Base-by-base conservation (phyloP, 176 grass and related monocot genomes). In the Puccinellia tenuiflora region DNA sequence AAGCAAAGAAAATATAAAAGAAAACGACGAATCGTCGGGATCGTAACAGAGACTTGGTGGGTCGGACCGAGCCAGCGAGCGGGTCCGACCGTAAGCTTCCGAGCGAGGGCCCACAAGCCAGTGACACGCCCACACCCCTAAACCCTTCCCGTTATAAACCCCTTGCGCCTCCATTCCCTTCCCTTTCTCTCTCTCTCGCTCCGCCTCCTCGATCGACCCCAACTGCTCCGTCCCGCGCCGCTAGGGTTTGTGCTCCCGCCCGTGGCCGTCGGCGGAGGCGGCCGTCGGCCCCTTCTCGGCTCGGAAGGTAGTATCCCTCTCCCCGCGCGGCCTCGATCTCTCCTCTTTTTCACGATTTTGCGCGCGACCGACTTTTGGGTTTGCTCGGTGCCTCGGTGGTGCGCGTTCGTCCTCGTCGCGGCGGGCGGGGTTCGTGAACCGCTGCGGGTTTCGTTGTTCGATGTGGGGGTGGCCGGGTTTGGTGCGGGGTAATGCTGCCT, bases 101-200 rank as follows among this genome's bases (percentile, higher is more conserved):
- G 34, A 78, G 9, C 0, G 9, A 5, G 64, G 78, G 22, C 64
- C 64, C 79, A 42, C 31, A 81, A 6, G 48, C n/a, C 64, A 81
- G 79, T 54, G 63, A 53, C 4, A 53, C 30, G 1, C 34, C 40
- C 75, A 8, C 28, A 16, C 20, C 31, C 59, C 8, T 68, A 89
- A 89, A 89, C 87, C 87, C 87, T 60, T 66, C 11, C 51, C 13
- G 46, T 50, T 85, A 89, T 81, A 89, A 89, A 89, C 87, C 82
- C 69, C 82, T 68, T 68, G 3, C 64, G 24, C 1, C 53, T 37
- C 73, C 75, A 22, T 28, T 33, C 24, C 55, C 22, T 13, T 10
- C 5, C 1, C 13, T 40, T 0, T 15, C 71, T 6, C 5, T 5
- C 15, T 46, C 14, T 28, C 43, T 75, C 57, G 28, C 38, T 35